phyloP scores from a whole-genome alignment of 208 protist species.

The Herpetomonas samuelpessoai region DNA sequence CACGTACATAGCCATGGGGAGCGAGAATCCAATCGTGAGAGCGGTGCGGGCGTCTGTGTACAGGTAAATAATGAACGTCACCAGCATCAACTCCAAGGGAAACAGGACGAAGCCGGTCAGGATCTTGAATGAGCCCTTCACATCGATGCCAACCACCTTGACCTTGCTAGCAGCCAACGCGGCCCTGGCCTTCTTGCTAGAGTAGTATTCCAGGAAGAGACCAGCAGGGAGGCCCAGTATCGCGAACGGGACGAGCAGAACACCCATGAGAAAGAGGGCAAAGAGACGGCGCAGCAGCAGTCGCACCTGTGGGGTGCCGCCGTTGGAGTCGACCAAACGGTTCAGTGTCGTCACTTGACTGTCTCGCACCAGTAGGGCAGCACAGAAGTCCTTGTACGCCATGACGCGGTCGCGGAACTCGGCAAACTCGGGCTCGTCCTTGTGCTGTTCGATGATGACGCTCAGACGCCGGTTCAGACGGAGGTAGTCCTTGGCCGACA shows the following conservation, averaged over 20 bases:
- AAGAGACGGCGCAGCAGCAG: conserved; percentile 73
- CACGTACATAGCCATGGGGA: conserved; percentile 92
- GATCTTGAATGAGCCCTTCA: conserved; percentile 89
- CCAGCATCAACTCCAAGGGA: conserved; percentile 50
- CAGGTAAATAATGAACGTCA: conserved; percentile 55
- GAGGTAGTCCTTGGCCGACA: conserved; percentile 79
- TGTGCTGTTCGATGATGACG: conserved; percentile 65
- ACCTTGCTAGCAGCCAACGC: conserved; percentile 81
- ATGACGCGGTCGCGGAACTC: conserved; percentile 76
- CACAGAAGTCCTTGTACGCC: conserved; percentile 82
- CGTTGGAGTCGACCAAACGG: conserved; percentile 47
- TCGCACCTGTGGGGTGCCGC: conserved; percentile 46
- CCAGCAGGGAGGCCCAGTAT: conserved; percentile 79
- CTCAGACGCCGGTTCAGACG: conserved; percentile 82
- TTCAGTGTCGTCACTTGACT: conserved; percentile 85
- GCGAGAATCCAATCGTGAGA: conserved; percentile 58
- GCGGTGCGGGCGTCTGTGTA: conserved; percentile 68
- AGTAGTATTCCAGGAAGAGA: conserved; percentile 45
- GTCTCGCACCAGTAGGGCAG: conserved; percentile 77
- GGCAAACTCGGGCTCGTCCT: conserved; percentile 54
- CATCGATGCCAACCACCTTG: conserved; percentile 89
- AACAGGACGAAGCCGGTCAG: conserved; percentile 64
- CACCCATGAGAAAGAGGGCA: conserved; percentile 70
- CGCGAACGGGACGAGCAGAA: conserved; percentile 83
- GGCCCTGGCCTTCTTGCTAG: conserved; percentile 47